Evolutionary conservation across 371 early-diverging fungal species (phyloP).

Genomic region (Blakeslea trispora): DNA sequence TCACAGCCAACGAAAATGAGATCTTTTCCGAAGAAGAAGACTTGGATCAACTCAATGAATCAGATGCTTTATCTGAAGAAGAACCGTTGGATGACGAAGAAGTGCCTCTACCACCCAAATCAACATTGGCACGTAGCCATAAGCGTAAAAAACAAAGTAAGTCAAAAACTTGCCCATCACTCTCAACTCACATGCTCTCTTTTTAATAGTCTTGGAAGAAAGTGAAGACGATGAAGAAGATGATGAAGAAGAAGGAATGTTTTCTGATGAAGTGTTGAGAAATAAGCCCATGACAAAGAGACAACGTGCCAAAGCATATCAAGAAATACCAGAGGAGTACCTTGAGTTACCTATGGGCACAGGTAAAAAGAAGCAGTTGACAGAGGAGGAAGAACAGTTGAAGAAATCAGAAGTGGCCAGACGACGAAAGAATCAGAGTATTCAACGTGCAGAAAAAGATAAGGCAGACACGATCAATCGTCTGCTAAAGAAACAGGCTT

Average conservation of each 20-base stretch:
- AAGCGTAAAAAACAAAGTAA: slow-evolving; percentile 39
- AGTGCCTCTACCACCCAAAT: slow-evolving; percentile 15
- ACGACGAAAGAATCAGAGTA: slow-evolving; percentile 75
- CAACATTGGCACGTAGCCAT: slow-evolving; percentile 11
- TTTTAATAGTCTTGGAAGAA: too few relatives aligned
- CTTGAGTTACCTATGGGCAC: slow-evolving; percentile 67
- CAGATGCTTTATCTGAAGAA: slow-evolving; percentile 38
- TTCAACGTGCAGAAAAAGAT: slow-evolving; percentile 76
- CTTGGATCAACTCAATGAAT: slow-evolving; percentile 20
- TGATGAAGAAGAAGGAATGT: slow-evolving; percentile 36
- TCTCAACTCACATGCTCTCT: too few relatives aligned
- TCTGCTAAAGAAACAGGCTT: slow-evolving; percentile 74
- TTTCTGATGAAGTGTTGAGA: slow-evolving; percentile 47
- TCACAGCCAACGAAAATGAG: slow-evolving; percentile 17
- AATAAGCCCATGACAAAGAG: slow-evolving; percentile 68
- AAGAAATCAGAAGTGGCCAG: slow-evolving; percentile 74
- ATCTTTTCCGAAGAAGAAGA: slow-evolving; percentile 28
- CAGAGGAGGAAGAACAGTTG: slow-evolving; percentile 71
- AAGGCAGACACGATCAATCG: slow-evolving; percentile 78
- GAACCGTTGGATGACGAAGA: slow-evolving; percentile 29
- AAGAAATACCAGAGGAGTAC: slow-evolving; percentile 59
- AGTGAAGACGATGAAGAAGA: background rate
- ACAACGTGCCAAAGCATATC: slow-evolving; percentile 67
- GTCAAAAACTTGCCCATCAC: background rate
- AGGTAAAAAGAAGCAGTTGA: slow-evolving; percentile 62